Conservation (phyloP, 257 asterid species). For the Solanum pinnatisectum region DNA sequence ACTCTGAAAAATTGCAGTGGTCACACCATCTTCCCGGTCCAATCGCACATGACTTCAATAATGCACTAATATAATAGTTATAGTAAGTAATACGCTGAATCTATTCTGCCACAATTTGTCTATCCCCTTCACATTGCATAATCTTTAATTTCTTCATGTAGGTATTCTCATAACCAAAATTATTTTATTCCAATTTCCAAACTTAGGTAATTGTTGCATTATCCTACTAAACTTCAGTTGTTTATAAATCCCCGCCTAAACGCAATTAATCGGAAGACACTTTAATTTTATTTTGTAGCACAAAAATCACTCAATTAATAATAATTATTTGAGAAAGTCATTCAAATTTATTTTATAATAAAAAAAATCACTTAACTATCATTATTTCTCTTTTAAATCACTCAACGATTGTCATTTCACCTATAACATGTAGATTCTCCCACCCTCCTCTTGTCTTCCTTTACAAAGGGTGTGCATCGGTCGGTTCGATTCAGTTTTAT, state of each 20-base stretch:
- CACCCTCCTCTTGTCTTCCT: background rate
- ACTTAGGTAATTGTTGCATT: background rate
- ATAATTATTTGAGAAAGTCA: too few relatives aligned
- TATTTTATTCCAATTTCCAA: background rate
- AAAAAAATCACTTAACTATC: background rate
- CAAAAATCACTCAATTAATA: background rate
- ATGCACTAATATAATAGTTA: background rate
- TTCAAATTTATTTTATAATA: background rate
- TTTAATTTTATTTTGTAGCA: background rate
- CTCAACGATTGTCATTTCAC: background rate
- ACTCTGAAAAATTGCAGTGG: slow-evolving; percentile 1
- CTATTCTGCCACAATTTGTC: background rate
- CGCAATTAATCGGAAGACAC: background rate
- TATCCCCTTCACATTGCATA: background rate
- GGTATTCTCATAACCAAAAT: background rate
- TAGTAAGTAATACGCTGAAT: background rate
- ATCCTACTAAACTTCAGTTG: background rate
- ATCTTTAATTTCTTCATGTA: background rate
- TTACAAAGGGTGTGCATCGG: background rate
- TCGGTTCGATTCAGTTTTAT: background rate
- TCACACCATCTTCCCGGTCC: background rate
- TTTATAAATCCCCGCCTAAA: background rate
- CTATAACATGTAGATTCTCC: background rate
- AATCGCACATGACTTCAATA: slow-evolving; percentile 1
- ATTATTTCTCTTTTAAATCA: background rate